These are phyloP conservation scores for Setaria viridis DNA, from an alignment of 202 grass and related monocot genomes.

Conservation along the genomic window DNA sequence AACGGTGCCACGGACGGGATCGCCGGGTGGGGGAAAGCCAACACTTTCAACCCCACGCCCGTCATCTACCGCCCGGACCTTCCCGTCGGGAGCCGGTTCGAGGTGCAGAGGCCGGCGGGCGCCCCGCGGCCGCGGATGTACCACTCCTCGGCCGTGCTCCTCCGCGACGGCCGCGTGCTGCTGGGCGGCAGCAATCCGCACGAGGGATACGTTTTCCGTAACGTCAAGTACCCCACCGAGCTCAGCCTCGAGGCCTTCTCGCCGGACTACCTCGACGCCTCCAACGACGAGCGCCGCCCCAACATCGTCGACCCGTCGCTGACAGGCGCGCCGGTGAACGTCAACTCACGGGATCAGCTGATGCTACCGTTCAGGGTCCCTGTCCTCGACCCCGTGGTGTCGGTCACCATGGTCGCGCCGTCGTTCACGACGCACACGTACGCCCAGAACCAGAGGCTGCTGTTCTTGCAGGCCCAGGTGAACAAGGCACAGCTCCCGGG, in stretches of 20 bases:
- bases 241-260: conserved; percentile 84
- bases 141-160: conserved; percentile 73
- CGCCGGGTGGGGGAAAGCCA: conserved; percentile 66
- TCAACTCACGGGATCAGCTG: conserved; percentile 47
- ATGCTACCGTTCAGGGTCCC: conserved; percentile 30
- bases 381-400: not conserved
- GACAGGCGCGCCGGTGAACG: not conserved
- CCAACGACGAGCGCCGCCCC: conserved; percentile 47
- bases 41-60: conserved; percentile 44
- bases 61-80: conserved; percentile 57
- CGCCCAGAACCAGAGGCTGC: conserved; percentile 75
- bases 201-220: conserved; percentile 61
- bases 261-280: conserved; percentile 61
- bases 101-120: conserved; percentile 41
- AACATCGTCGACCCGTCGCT: conserved; percentile 40
- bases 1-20: conserved; percentile 66
- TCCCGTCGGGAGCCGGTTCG: conserved; percentile 43
- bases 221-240: conserved; percentile 70
- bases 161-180: conserved; percentile 79
- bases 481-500: not conserved
- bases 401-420: conserved; percentile 62
- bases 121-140: conserved; percentile 65
- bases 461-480: conserved; percentile 45
- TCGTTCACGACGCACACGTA: conserved; percentile 85
- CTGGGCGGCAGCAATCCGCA: conserved; percentile 91